Conservation (phyloP, 805 yeast genomes). For the Nakazawaea ambrosiae region DNA sequence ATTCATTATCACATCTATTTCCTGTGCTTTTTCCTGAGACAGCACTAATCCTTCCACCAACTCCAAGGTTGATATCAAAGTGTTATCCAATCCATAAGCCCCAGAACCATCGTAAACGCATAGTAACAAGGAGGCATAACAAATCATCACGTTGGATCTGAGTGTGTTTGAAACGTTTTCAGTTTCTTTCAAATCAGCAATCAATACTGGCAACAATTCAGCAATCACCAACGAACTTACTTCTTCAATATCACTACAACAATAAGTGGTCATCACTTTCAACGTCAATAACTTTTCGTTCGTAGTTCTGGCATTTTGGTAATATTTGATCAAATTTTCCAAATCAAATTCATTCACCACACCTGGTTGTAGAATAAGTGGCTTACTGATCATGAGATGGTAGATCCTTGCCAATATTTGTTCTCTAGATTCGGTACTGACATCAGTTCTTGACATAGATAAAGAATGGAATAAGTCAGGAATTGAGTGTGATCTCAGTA, state of each 20-base stretch:
- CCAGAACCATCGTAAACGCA: constrained; percentile 42
- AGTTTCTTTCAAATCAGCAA: constrained; percentile 10
- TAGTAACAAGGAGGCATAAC: constrained; percentile 27
- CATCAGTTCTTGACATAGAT: constrained; percentile 32
- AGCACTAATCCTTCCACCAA: constrained; percentile 28
- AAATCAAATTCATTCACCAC: constrained; percentile 30
- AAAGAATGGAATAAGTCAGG: constrained; percentile 39
- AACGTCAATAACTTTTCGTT: constrained; percentile 33
- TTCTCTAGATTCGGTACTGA: constrained; percentile 41
- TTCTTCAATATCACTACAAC: constrained; percentile 44
- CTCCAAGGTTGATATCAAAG: constrained; percentile 34
- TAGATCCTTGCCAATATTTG: constrained; percentile 43
- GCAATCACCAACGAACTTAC: constrained; percentile 30
- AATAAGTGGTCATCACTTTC: constrained; percentile 34
- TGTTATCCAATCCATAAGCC: constrained; percentile 42
- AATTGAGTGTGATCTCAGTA: constrained; percentile 26
- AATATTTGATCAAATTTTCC: constrained; percentile 27
- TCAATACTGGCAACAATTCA: constrained; percentile 21
- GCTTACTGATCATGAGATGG: constrained; percentile 36
- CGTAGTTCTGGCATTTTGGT: constrained; percentile 18
- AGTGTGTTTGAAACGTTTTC: constrained; percentile 12
- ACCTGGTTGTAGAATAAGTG: constrained; percentile 28
- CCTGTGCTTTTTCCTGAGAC: constrained; percentile 14
- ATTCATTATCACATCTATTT: constrained; percentile 37
- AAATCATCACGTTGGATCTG: constrained; percentile 16